Base-by-base conservation (phyloP, 2,329 filamentous ascomycete species). In the Sarocladiaceae sp. region DNA sequence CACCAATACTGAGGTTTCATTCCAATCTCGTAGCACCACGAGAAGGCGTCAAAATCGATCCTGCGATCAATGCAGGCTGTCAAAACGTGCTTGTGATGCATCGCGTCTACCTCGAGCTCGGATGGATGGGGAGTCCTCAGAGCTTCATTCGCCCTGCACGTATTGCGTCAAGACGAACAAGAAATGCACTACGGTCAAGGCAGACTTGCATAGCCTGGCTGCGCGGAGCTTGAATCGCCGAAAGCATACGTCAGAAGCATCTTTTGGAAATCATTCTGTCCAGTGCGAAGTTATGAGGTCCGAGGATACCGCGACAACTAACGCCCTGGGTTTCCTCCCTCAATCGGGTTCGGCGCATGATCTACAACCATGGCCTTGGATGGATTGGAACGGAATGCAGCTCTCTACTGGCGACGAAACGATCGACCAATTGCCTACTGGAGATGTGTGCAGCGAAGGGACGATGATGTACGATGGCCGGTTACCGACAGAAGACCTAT, bases 151-250 rank as follows among this genome's bases (percentile, higher is more conserved):
- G 8, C 51, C 57, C 4, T 66, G 64, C 46, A 62, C 63, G 0
- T 66, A 66, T 13, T 66, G 64, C 26, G 51, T 54, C 4, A 64
- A 59, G 51, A 66, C 64, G 15, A 58, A 60, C 6, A 66, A 66
- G 40, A 55, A 54, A 10, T 66, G 64, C 13, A 61, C 63, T 1
- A 52, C 64, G 35, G 58, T 64, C 8, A 65, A 64, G 64, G 59
- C 53, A 8, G 52, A 44, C 8, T 3, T 44, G 11, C 23, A 44
- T n/a, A 26, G 4, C 3, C 40, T 22, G 3, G 25, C 40, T 26
- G 40, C 22, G 10, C 23, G 40, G 23, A 44, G 28, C 4, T 11
- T 22, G 4, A n/a, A 22, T 26, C 51, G 26, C 54, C 55, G n/a
- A 54, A 58, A n/a, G 15, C 6, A 17, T 5, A n/a, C 7, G 6